phyloP scores from a whole-genome alignment of 2,329 filamentous ascomycete genomes.

The Botryosphaeria dothidea region DNA sequence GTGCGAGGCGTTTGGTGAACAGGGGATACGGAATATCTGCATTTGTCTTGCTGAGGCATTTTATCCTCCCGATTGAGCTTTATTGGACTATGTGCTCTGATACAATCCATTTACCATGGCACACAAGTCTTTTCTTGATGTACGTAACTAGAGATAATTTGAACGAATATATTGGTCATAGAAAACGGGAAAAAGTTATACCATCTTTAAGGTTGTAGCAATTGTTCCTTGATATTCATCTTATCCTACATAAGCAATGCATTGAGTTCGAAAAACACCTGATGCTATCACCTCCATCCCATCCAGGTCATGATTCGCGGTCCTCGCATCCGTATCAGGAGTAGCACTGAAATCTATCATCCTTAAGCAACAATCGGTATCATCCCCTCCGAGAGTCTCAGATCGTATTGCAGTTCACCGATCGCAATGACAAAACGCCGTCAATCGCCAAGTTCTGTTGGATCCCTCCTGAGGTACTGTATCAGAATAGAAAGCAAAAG shows the following conservation, averaged over 20 bases:
- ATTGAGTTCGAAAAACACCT: not conserved
- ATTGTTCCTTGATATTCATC: not conserved
- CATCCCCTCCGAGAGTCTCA: not conserved
- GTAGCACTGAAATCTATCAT: not conserved
- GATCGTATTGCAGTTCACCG: not conserved
- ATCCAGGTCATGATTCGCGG: not conserved
- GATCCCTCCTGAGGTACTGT: not conserved
- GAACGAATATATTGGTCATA: no score
- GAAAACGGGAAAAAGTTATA: no score
- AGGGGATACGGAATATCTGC: not conserved
- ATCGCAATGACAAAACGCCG: not conserved
- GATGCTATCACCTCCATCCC: not conserved
- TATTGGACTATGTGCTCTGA: no score
- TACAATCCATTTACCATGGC: no score
- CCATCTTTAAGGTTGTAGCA: not conserved
- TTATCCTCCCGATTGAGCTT: no score
- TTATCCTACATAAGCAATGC: slow-evolving; percentile 9
- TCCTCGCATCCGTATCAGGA: not conserved
- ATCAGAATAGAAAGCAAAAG: not conserved
- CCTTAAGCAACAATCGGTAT: not conserved
- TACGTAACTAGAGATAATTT: no score
- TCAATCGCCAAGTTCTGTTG: not conserved
- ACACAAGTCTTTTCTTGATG: no score
- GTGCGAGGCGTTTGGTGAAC: not conserved
- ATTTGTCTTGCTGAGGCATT: not conserved